Evolutionary conservation across 495 filamentous ascomycete species (phyloP).

Genomic region (Talaromyces nanjingensis): DNA sequence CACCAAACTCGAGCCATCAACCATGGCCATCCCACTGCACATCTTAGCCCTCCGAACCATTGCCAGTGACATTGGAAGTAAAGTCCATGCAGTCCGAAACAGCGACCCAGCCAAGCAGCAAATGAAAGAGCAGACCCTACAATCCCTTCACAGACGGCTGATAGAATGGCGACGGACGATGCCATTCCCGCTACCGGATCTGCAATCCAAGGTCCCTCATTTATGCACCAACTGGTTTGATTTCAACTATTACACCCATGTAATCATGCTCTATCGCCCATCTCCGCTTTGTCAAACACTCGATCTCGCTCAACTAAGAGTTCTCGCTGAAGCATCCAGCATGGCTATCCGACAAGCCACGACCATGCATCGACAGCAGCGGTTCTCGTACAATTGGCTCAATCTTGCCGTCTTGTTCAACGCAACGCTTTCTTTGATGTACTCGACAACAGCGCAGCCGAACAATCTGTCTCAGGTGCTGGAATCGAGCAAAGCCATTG

Average conservation of each 20-base stretch:
- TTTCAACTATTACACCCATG: conserved; percentile 33
- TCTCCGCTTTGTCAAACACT: conserved; percentile 26
- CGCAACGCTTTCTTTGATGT: conserved; percentile 30
- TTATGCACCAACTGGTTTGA: conserved; percentile 34
- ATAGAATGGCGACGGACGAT: conserved; percentile 33
- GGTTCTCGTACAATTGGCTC: conserved; percentile 36
- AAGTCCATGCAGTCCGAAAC: conserved; percentile 18
- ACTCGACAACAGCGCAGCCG: conserved; percentile 25
- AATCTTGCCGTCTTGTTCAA: conserved; percentile 31
- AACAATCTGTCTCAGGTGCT: conserved; percentile 17
- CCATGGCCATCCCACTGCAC: conserved; percentile 31
- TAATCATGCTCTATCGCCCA: conserved; percentile 31
- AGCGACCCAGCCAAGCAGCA: conserved; percentile 11
- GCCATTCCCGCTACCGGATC: conserved; percentile 33
- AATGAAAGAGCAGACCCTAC: conserved; percentile 20
- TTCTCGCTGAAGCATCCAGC: conserved; percentile 24
- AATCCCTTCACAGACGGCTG: conserved; percentile 24
- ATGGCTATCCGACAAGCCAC: conserved; percentile 32
- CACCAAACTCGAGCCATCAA: conserved; percentile 20
- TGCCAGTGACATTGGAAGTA: conserved; percentile 27
- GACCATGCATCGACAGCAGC: conserved; percentile 25
- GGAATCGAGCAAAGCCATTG: conserved; percentile 19
- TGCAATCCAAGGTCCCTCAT: conserved; percentile 29
- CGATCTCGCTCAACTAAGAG: conserved; percentile 20
- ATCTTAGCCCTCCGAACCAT: conserved; percentile 29